Conservation (phyloP, 805 yeast species). For the Ogataea siamensis region DNA sequence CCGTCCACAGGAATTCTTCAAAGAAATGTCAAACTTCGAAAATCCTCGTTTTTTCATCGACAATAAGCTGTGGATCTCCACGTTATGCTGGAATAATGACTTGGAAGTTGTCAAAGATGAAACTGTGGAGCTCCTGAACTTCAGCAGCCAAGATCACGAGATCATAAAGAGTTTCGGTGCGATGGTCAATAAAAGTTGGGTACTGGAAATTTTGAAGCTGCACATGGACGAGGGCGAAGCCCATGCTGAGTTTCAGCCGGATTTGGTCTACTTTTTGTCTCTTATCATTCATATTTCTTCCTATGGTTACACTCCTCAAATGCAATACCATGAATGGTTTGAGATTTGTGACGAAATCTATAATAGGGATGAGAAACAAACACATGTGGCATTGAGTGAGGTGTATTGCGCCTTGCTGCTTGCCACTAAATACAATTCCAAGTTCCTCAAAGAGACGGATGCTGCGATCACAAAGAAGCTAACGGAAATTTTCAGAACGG, state of each 20-base stretch:
- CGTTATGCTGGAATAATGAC: conserved; percentile 71
- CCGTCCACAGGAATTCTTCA: conserved; percentile 38
- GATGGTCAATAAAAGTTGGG: conserved; percentile 54
- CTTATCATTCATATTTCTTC: conserved; percentile 49
- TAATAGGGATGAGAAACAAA: conserved; percentile 64
- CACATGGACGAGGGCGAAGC: conserved; percentile 69
- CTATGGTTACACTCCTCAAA: conserved; percentile 39
- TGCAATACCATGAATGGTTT: conserved; percentile 52
- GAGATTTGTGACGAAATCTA: conserved; percentile 49
- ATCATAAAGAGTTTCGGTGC: conserved; percentile 44
- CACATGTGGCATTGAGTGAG: conserved; percentile 76
- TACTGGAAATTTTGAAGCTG: conserved; percentile 46
- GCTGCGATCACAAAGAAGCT: conserved; percentile 45
- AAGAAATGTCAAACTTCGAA: conserved; percentile 49
- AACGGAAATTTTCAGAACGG: conserved; percentile 45
- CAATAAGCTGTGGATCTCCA: conserved; percentile 55
- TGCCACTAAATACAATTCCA: conserved; percentile 40
- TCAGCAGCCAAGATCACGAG: conserved; percentile 42
- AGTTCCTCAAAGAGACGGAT: conserved; percentile 41
- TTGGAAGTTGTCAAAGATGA: conserved; percentile 45
- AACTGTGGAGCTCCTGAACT: conserved; percentile 25
- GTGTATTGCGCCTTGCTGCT: conserved; percentile 61
- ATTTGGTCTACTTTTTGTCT: conserved; percentile 57
- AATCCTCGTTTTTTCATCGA: conserved; percentile 57
- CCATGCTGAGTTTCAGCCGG: conserved; percentile 62